Conservation (phyloP, 805 yeast genomes). For the Ogataea zsoltii region DNA sequence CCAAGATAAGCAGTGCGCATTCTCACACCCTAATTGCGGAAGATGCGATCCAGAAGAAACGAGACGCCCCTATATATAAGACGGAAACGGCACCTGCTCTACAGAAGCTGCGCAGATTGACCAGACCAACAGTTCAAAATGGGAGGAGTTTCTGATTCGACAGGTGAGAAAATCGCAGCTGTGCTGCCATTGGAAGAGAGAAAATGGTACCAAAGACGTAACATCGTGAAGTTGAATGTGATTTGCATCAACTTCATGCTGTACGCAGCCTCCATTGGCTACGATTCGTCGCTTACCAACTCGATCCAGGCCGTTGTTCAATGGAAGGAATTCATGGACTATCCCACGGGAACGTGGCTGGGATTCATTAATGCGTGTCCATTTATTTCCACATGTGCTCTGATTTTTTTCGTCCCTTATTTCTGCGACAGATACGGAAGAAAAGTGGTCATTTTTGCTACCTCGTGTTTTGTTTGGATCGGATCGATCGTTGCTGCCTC, state of each 20-base stretch:
- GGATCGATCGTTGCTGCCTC: conserved; percentile 18
- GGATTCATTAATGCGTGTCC: conserved; percentile 22
- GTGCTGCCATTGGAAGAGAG: conserved; percentile 17
- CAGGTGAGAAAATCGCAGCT: conserved; percentile 19
- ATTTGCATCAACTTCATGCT: conserved; percentile 17
- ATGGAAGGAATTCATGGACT: conserved; percentile 19
- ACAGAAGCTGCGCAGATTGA: background rate
- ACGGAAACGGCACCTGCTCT: background rate
- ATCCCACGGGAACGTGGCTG: conserved; percentile 22
- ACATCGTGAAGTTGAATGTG: conserved; percentile 15
- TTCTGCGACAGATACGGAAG: conserved; percentile 20
- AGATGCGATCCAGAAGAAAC: background rate
- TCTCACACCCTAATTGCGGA: background rate
- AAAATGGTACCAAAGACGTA: conserved; percentile 23
- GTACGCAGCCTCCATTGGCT: conserved; percentile 22
- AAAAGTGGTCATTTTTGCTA: conserved; percentile 14
- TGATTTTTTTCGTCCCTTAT: conserved; percentile 19
- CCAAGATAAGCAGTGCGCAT: conserved; percentile 3
- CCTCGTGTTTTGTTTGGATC: conserved; percentile 18
- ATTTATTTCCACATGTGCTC: conserved; percentile 18
- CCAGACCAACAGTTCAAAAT: background rate
- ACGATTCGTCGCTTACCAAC: conserved; percentile 22
- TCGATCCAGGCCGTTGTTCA: conserved; percentile 20
- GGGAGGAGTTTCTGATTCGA: conserved; percentile 6
- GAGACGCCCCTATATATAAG: too few species aligned